Evolutionary conservation across 768 basidiomycete species (phyloP).

Genomic region (Stropharia rugosoannulata): DNA sequence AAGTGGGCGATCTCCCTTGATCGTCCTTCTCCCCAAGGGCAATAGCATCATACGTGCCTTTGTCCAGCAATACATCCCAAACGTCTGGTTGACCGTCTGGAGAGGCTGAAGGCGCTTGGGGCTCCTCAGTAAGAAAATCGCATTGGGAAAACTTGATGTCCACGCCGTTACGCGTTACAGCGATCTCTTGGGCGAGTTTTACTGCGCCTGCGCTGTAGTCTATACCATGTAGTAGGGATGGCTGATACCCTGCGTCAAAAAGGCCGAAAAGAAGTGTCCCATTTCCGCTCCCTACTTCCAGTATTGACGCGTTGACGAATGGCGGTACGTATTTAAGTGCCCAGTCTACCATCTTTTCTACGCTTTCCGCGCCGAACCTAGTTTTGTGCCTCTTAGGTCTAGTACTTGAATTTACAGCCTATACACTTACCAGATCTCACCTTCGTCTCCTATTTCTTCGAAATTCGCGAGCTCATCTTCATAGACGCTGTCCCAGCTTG

Average conservation of each 20-base stretch:
- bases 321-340: conserved; percentile 52
- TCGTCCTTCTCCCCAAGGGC: conserved; percentile 64
- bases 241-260: conserved; percentile 61
- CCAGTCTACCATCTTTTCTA: conserved; percentile 84
- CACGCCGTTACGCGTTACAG: conserved; percentile 36
- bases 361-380: conserved; percentile 80
- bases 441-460: conserved; percentile 77
- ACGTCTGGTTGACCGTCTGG: conserved; percentile 19
- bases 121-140: conserved; percentile 64
- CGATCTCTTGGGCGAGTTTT: conserved; percentile 58
- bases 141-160: conserved; percentile 56
- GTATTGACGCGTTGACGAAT: conserved; percentile 43
- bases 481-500: conserved; percentile 80
- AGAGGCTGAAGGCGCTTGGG: conserved; percentile 30
- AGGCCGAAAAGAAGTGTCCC: conserved; percentile 75
- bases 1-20: conserved; percentile 49
- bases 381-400: neutral
- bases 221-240: conserved; percentile 55
- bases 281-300: conserved; percentile 83
- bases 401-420: neutral
- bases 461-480: conserved; percentile 70
- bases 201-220: conserved; percentile 80
- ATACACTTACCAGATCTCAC: conserved; percentile 71
- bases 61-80: conserved; percentile 83
- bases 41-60: conserved; percentile 89